Base-by-base conservation (phyloP, 164 flowering plant genomes). In the Amborella trichopoda region DNA sequence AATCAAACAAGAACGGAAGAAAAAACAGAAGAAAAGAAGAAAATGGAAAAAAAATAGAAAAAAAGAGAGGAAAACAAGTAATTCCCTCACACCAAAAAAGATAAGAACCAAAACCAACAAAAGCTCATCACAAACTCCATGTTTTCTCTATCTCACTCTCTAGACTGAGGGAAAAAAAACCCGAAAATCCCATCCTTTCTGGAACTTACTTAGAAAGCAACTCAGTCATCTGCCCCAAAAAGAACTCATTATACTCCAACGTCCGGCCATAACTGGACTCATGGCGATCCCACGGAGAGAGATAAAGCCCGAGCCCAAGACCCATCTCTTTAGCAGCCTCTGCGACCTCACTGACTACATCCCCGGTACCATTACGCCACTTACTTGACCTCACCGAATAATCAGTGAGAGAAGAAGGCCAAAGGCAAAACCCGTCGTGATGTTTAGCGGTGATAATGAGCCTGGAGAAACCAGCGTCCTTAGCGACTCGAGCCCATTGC, bases 281-380 rank as follows among this genome's bases (percentile, higher is more conserved):
- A 53, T 93, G 99, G 27, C 95, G 75, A 68, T 93, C 99, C 99
- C 99, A 93, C 1, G 96, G 99, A 1, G 99, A 93, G 13, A 93
- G 76, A 40, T 93, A 93, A 18, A 93, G 40, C 5, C 96, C 99
- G 49, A 88, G 42, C 1, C 61, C 72, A 30, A 93, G 25, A 0
- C 91, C 96, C 2, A 52, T 74, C 9, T 62, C 74, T 33, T 51
- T 69, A 1, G 94, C 94, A 6, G 96, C 91, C 26, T 37, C 42
- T 0, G 81, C 81, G 48, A 88, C 55, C 33, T 83, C 96, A 0
- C 60, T 79, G 4, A 84, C 75, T 18, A 88, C 89, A 58, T 93
- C 96, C n/a, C 8, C n/a, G 0, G 96, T 96, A 13, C 95, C 99
- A 33, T 58, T 53, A 58, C 68, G 68, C 99, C 99, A 93, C 2